Base-by-base conservation (phyloP, 1,284 basidiomycete genomes). In the Ustilago crameri region DNA sequence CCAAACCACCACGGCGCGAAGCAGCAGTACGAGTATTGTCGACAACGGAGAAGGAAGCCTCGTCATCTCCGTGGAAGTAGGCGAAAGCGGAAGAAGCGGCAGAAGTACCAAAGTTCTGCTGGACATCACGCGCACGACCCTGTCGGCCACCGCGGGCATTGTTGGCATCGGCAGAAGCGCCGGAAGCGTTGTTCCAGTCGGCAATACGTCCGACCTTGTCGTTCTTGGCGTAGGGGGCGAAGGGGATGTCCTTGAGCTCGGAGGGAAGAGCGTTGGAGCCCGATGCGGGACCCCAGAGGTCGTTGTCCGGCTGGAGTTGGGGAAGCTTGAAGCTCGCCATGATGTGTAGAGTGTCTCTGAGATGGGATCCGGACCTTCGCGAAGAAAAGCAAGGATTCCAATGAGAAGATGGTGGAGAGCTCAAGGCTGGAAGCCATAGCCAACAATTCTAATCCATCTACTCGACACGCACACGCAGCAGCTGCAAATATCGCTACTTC, bases 51-150 rank as follows among this genome's bases (percentile, higher is more conserved):
- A 99, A 99, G 60, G 90, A 93, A 26, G 93, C 93, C 85, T 98
- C 96, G 83, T 99, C 95, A 85, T 98, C 95, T 71, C 92, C 94
- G 85, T 98, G 95, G 87, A 95, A 95, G 86, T 97, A 97, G 26
- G 93, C 92, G 83, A 98, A 98, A n/a, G 93, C 93, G 80, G 90
- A 95, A 27, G 67, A 63, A 18, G 71, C 67, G n/a, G 73, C 75
- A 12, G 62, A 55, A 18, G 68, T 68, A 45, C 75, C 76, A 32
- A 73, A 77, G 53, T 62, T 68, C 51, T 74, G 74, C 48, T 72
- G 66, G n/a, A 74, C 76, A 49, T 73, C 76, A 15, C 64, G 64
- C 27, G 75, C 71, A 50, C 72, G 72, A 45, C 69, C 69, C 48
- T 67, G 55, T 47, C 74, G 70, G 41, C 66, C 70, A 20, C 74